These are phyloP conservation scores for Aspergillus sp. DNA, from an alignment of 2,329 filamentous ascomycete species.

Conservation along the genomic window DNA sequence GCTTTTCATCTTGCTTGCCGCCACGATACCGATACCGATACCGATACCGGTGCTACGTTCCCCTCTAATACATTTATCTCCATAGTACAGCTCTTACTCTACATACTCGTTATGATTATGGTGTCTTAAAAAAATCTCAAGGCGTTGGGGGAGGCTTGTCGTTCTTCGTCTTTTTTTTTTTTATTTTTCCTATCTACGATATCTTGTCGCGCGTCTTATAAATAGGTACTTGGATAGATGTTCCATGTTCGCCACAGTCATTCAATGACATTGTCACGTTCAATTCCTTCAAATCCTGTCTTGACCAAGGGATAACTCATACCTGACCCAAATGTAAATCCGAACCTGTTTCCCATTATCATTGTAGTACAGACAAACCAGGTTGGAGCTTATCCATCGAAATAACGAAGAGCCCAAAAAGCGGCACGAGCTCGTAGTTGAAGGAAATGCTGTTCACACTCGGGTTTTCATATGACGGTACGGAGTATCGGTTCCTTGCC, in stretches of 20 bases:
- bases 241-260: not conserved
- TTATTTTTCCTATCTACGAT: slow-evolving; percentile 22
- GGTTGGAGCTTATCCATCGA: no score
- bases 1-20: not conserved
- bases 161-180: slow-evolving; percentile 23
- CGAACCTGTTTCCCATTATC: no score
- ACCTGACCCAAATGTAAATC: no score
- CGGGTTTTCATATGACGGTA: no score
- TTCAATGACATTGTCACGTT: no score
- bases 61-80: not conserved
- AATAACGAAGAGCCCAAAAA: no score
- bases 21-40: slow-evolving; percentile 7
- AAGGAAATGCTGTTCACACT: no score
- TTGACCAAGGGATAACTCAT: no score
- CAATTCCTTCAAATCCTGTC: no score
- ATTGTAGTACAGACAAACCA: no score
- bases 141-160: slow-evolving; percentile 15
- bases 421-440: no score
- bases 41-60: slow-evolving; percentile 1
- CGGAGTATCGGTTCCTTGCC: no score
- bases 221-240: not conserved
- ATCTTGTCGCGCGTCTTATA: slow-evolving; percentile 21
- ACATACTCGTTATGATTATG: slow-evolving; percentile 18
- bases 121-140: slow-evolving; percentile 14
- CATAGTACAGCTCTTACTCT: slow-evolving; percentile 1